Percentiles rank a stretch among this genome's conserved stretches.
These are phyloP conservation scores for Cladosporium sphaerospermum DNA, from an alignment of 2,329 filamentous ascomycete genomes.

Conservation along the genomic window DNA sequence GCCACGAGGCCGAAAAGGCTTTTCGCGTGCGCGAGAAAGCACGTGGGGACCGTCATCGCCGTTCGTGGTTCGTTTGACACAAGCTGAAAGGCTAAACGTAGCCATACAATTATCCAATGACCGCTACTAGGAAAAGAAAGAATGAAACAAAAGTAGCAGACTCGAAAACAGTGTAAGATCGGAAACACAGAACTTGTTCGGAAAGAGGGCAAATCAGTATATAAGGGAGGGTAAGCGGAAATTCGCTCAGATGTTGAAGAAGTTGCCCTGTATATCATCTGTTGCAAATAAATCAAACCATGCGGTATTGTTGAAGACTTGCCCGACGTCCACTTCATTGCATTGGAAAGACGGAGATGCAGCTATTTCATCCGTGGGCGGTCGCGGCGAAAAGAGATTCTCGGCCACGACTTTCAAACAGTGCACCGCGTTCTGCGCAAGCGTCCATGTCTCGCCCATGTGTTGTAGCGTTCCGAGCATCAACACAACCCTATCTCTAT, in stretches of 20 bases:
- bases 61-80: background rate
- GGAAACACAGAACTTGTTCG: background rate
- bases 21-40: background rate
- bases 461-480: constrained; percentile 69
- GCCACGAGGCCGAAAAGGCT: background rate
- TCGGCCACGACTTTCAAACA: constrained; percentile 71
- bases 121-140: background rate
- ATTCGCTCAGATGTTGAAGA: background rate
- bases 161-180: background rate
- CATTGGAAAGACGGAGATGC: background rate
- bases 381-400: constrained; percentile 46
- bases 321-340: background rate
- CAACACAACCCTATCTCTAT: constrained; percentile 62
- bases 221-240: background rate
- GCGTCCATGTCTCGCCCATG: constrained; percentile 64
- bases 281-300: background rate
- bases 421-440: constrained; percentile 61
- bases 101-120: background rate
- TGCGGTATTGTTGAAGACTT: background rate
- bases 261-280: background rate
- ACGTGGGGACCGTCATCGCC: background rate
- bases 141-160: background rate
- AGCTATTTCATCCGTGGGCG: background rate
- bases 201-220: background rate
- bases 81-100: background rate